Conservation (phyloP, 495 filamentous ascomycete genomes). For the Amphirosellinia nigrospora region DNA sequence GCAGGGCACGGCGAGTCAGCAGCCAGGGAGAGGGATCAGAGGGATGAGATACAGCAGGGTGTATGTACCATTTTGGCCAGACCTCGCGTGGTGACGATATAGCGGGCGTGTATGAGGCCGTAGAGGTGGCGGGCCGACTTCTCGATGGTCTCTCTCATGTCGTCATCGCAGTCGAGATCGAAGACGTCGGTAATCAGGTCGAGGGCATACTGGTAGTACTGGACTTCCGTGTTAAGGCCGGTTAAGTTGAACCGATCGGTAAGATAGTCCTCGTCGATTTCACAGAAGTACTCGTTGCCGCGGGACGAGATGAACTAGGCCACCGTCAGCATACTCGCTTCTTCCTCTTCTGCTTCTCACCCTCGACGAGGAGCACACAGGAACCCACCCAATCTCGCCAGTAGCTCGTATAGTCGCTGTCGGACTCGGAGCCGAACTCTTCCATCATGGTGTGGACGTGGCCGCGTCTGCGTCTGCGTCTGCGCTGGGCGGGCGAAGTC, state of each 20-base stretch:
- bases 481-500: no score
- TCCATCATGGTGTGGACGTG: constrained; percentile 65
- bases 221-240: constrained; percentile 94
- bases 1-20: constrained; percentile 29
- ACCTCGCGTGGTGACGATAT: constrained; percentile 95
- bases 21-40: constrained; percentile 5
- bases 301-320: constrained; percentile 92
- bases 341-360: no score
- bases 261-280: constrained; percentile 98
- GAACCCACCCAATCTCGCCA: constrained; percentile 97
- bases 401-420: constrained; percentile 98
- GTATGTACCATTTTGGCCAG: constrained; percentile 89
- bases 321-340: neutral
- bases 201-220: constrained; percentile 98
- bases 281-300: constrained; percentile 99
- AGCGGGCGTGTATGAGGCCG: constrained; percentile 93
- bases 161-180: constrained; percentile 97
- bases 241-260: constrained; percentile 99
- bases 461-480: neutral
- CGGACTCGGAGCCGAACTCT: constrained; percentile 95
- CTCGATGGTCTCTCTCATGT: constrained; percentile 96
- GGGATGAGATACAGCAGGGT: neutral
- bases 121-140: constrained; percentile 97
- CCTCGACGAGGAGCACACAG: no score
- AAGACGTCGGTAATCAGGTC: constrained; percentile 99